Evolutionary conservation across 1,139 yeast genomes (phyloP).

Genomic region (Yarrowia galli): DNA sequence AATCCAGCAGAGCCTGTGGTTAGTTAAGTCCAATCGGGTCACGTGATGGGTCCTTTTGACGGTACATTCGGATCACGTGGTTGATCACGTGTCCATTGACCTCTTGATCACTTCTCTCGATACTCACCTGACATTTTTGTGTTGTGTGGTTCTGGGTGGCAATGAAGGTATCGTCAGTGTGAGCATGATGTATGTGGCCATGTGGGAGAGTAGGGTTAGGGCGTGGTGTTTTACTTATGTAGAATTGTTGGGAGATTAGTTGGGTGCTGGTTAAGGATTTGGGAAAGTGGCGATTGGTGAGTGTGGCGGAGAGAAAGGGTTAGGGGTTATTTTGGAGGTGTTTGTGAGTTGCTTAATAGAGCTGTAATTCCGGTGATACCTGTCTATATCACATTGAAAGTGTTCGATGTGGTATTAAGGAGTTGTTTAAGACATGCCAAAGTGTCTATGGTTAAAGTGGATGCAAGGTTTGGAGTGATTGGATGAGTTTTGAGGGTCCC

Average conservation of each 20-base stretch:
- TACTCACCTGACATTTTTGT: constrained; percentile 35
- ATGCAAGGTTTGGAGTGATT: no score
- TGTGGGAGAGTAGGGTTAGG: constrained; percentile 17
- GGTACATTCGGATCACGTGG: no score
- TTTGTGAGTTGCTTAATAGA: no score
- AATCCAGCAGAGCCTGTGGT: constrained; percentile 67
- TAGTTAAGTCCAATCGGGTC: neutral
- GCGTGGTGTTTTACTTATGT: neutral
- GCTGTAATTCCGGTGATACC: no score
- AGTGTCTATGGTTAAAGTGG: neutral
- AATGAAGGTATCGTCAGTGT: neutral
- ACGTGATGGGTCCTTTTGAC: no score
- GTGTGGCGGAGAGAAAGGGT: neutral
- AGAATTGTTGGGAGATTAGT: neutral
- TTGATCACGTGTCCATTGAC: neutral
- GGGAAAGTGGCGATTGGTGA: neutral
- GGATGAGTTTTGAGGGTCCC: no score
- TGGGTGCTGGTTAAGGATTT: neutral
- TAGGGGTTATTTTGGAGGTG: neutral
- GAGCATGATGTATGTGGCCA: constrained; percentile 14
- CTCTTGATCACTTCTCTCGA: no score
- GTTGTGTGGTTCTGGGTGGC: constrained; percentile 31
- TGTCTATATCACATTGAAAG: no score
- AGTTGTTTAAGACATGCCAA: no score
- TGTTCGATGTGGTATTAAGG: no score